A percentile compares a stretch with the other conserved stretches of the same genome.
Evolutionary conservation across 2,329 filamentous ascomycete genomes (phyloP).

Genomic region (Cryoendolithus antarcticus): DNA sequence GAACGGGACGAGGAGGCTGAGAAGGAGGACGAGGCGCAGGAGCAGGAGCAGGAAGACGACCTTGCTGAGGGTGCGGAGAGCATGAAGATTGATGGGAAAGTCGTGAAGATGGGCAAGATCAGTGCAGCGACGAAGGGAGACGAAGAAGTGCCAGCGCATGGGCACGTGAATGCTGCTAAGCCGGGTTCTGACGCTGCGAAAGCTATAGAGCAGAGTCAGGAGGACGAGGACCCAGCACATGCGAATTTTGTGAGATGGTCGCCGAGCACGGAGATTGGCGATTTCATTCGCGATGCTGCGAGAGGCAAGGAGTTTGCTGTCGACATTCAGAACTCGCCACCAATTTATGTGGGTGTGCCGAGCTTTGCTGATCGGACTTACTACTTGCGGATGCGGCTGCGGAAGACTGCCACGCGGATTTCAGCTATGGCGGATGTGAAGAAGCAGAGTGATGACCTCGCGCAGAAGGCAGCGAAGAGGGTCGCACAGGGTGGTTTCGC

Average conservation of each 20-base stretch:
- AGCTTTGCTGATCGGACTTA: conserved; percentile 85
- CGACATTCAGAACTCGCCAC: conserved; percentile 59
- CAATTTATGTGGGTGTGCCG: conserved; percentile 69
- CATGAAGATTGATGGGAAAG: conserved; percentile 38
- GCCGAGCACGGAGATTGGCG: conserved; percentile 76
- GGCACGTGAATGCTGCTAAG: conserved; percentile 53
- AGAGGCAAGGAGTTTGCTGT: conserved; percentile 75
- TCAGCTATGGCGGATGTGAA: conserved; percentile 61
- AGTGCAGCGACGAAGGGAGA: conserved; percentile 7
- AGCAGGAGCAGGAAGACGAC: conserved; percentile 22
- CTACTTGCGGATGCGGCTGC: conserved; percentile 66
- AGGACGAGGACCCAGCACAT: conserved; percentile 30
- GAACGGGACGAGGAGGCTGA: conserved; percentile 19
- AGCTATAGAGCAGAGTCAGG: conserved; percentile 28
- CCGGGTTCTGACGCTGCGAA: conserved; percentile 42
- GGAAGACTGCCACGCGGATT: conserved; percentile 58
- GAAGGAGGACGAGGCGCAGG: conserved; percentile 20
- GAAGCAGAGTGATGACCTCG: conserved; percentile 65
- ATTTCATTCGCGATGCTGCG: conserved; percentile 85
- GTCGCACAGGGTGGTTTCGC: conserved; percentile 71
- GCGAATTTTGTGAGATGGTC: conserved; percentile 77
- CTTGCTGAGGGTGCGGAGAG: conserved; percentile 37
- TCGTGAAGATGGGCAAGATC: conserved; percentile 17
- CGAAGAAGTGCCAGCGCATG: conserved; percentile 35
- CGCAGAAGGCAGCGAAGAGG: conserved; percentile 64